Evolutionary conservation across 192 early-diverging fungal genomes (phyloP), one percentile per base, ranked within the genome.

Genomic region (Umbelopsis ramanniana): DNA sequence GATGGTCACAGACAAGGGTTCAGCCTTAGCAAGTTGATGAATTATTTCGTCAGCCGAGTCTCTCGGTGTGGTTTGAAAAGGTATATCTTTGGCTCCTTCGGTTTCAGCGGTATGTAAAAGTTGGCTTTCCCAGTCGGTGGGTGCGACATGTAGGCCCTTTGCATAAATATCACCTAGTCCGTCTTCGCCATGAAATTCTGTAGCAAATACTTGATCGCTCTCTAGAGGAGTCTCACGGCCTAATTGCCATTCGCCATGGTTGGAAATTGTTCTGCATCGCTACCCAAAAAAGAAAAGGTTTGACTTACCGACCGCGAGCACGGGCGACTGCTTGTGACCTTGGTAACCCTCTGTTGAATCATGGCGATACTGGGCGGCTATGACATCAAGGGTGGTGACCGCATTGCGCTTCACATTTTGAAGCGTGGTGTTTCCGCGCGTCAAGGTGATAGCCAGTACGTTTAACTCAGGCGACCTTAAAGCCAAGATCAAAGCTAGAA

Each of bases 111-210:
- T 38, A 14, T 77, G 70, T 6, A 79, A 46, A 4, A 80, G 46
- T 21, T 77, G 53, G 6, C 70, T 69, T 55, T 76, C 75, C 75
- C 75, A 76, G 33, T 76, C 50, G 15, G 47, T 14, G 6, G 75
- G 75, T 12, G 75, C 68, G 22, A 17, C 40, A 50, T 72, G 52
- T 3, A 76, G 24, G 80, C 48, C 81, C 74, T 29, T 53, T 29
- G 12, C 73, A 52, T 86, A 77, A 38, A 86, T 55, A 23, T 68
- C 46, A 8, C 82, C 84, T 4, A 86, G 46, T 4, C 84, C 84
- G 54, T 86, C 84, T 14, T 79, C 57, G 8, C 84, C 84, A 74
- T 86, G 84, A 40, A 83, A 86, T 40, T 86, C 76, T 19, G 79
- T 79, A 3, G 80, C 84, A 29, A 72, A 77, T 0, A 68, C 53